Evolutionary conservation across 225 moss, liverwort and hornwort species (phyloP).

Genomic region (Rhytidiadelphus loreus): DNA sequence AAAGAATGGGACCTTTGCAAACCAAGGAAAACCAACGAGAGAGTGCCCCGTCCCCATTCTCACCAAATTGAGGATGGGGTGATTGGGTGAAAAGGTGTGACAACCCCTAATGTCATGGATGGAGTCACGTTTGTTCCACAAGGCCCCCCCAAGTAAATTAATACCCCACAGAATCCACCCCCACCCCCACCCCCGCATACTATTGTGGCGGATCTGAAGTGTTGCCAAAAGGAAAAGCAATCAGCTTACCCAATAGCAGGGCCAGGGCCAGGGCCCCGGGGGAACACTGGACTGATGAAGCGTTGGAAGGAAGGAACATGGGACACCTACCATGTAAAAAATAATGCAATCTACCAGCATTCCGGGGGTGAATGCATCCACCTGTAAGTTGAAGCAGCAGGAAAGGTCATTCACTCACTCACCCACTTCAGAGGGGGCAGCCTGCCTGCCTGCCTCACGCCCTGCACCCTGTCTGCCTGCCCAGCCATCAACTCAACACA

Average conservation of each 20-base stretch:
- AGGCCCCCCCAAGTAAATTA: background rate
- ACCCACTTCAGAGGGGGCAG: background rate
- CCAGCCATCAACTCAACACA: background rate
- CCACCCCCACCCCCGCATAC: too few species aligned
- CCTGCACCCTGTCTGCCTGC: background rate
- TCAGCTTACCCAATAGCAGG: background rate
- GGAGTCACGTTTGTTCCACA: background rate
- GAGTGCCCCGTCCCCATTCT: too few species aligned
- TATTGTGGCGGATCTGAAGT: background rate
- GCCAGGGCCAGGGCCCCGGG: background rate
- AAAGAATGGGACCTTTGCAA: too few species aligned
- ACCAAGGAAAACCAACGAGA: too few species aligned
- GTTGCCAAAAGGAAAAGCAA: background rate
- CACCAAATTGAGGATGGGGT: too few species aligned
- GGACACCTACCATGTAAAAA: background rate
- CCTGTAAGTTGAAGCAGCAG: background rate
- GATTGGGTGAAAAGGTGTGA: too few species aligned
- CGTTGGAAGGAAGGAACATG: background rate
- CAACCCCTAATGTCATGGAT: too few species aligned
- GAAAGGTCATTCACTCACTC: background rate
- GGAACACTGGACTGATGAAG: background rate
- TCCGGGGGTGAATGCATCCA: background rate
- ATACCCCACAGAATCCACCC: background rate
- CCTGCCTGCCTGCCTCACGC: background rate
- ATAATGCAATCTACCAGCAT: background rate